phyloP scores from a whole-genome alignment of 306 rosid genomes.

The Citrullus colocynthis region DNA sequence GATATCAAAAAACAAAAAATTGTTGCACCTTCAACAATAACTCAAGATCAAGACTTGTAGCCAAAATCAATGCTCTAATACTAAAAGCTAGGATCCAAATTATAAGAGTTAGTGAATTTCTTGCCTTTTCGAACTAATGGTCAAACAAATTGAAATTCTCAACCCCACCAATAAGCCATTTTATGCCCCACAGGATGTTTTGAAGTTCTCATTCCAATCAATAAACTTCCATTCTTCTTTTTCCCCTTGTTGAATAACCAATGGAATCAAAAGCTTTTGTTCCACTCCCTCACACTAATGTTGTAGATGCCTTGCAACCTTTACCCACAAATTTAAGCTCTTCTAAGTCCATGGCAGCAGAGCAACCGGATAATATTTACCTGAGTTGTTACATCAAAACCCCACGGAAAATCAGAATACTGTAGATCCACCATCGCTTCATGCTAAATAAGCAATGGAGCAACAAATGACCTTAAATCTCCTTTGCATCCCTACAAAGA shows the following conservation, averaged over 20 bases:
- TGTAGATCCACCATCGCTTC: neutral
- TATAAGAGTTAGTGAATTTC: neutral
- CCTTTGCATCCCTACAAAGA: neutral
- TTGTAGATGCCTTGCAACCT: neutral
- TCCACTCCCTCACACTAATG: neutral
- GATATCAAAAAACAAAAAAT: no score
- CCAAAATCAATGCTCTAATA: neutral
- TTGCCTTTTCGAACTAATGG: neutral
- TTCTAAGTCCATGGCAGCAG: neutral
- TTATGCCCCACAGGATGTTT: neutral
- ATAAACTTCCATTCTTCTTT: neutral
- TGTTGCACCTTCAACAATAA: neutral
- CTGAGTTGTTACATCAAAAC: neutral
- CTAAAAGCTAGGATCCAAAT: neutral
- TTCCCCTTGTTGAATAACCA: neutral
- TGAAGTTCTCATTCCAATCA: neutral
- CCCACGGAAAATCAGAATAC: neutral
- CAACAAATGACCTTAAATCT: neutral
- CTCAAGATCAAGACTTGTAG: neutral
- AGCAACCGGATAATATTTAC: neutral
- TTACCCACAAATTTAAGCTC: neutral
- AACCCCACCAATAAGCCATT: neutral
- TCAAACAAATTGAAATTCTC: neutral
- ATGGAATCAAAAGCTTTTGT: neutral
- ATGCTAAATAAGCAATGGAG: neutral